Evolutionary conservation across 83 land plant species (phyloP).

Genomic region (Diphasiastrum complanatum): DNA sequence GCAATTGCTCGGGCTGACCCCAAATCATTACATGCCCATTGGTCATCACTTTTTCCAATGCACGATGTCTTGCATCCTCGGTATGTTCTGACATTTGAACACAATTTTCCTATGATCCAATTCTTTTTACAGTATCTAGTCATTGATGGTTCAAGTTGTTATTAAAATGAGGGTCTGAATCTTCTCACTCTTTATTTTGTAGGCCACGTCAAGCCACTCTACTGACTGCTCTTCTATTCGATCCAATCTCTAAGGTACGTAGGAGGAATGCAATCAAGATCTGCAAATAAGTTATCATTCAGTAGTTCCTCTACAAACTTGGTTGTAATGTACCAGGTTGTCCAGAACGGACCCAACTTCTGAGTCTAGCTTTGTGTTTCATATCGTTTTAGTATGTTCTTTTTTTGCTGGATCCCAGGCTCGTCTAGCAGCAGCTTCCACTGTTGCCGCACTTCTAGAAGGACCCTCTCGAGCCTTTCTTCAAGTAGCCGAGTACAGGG

Average conservation of each 20-base stretch:
- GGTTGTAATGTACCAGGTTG: background rate
- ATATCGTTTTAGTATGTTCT: background rate
- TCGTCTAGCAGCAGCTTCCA: slow-evolving; percentile 36
- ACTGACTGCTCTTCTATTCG: slow-evolving; percentile 23
- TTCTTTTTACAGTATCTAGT: no score
- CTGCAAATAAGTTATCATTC: background rate
- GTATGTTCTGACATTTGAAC: background rate
- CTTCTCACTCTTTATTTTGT: background rate
- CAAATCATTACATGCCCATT: slow-evolving; percentile 33
- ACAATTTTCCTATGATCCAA: no score
- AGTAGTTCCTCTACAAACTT: background rate
- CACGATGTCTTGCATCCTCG: slow-evolving; percentile 27
- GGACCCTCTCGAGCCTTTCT: slow-evolving; percentile 36
- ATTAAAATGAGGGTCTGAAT: background rate
- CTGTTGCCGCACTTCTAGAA: slow-evolving; percentile 32
- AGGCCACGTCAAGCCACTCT: slow-evolving; percentile 29
- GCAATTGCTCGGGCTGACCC: slow-evolving; percentile 34
- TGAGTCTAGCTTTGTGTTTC: background rate
- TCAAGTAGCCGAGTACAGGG: slow-evolving; percentile 37
- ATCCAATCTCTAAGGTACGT: slow-evolving; percentile 29
- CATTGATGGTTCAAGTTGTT: background rate
- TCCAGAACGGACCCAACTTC: background rate
- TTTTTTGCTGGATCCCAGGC: slow-evolving; percentile 13
- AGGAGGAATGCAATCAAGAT: background rate
- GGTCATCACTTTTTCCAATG: slow-evolving; percentile 23